phyloP scores from a whole-genome alignment of 345 rosid genomes.

The Limnanthes douglasii region DNA sequence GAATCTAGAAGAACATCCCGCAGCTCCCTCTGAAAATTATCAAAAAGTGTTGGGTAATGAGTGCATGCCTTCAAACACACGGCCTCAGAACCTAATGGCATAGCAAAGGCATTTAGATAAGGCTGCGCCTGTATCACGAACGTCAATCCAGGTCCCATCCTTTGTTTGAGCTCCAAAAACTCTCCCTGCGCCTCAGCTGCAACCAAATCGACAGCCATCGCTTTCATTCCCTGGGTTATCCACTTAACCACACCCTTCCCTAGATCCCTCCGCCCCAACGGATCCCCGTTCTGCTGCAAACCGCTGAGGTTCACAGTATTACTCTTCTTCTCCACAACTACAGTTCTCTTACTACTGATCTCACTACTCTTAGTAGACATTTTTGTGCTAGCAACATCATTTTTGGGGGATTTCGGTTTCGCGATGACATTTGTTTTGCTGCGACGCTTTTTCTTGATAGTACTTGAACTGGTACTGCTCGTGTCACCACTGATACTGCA shows the following conservation, averaged over 20 bases:
- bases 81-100: constrained; percentile 74
- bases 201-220: constrained; percentile 73
- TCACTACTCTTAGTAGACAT: constrained; percentile 5
- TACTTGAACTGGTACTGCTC: constrained; percentile 10
- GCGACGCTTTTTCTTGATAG: constrained; percentile 27
- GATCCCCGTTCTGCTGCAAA: constrained; percentile 72
- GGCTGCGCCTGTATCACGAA: constrained; percentile 88
- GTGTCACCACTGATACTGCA: constrained; percentile 10
- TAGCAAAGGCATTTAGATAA: constrained; percentile 67
- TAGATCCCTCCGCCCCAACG: constrained; percentile 60
- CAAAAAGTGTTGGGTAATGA: constrained; percentile 83
- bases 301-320: constrained; percentile 13
- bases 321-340: constrained; percentile 9
- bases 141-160: constrained; percentile 73
- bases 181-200: constrained; percentile 69
- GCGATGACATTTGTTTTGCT: constrained; percentile 13
- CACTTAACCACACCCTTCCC: constrained; percentile 70
- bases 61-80: constrained; percentile 76
- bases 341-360: constrained; percentile 1
- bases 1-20: constrained; percentile 63
- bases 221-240: constrained; percentile 72
- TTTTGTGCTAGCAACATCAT: constrained; percentile 1
- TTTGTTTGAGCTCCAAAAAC: constrained; percentile 55
- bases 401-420: constrained; percentile 9
- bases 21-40: constrained; percentile 89